A percentile compares a stretch with the other conserved stretches of the same genome.
These are phyloP conservation scores for Lichina pygmaea DNA, from an alignment of 495 filamentous ascomycete genomes.

Conservation along the genomic window DNA sequence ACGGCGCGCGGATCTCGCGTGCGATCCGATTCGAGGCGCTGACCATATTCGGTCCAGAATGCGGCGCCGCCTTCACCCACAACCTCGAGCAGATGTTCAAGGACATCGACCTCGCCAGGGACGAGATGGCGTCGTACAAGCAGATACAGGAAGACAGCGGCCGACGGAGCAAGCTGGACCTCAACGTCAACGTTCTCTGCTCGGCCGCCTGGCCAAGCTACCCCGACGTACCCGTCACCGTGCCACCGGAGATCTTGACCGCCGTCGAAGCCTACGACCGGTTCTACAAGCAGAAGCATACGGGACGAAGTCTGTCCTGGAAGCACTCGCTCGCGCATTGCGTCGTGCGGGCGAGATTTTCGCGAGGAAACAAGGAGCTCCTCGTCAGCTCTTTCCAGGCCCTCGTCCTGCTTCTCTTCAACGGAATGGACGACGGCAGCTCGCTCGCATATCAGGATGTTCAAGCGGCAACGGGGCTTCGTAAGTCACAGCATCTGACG, in stretches of 20 bases:
- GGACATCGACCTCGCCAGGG: constrained; percentile 70
- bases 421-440: constrained; percentile 28
- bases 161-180: constrained; percentile 32
- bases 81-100: constrained; percentile 99
- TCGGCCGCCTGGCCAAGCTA: constrained; percentile 81
- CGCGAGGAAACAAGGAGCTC: constrained; percentile 46
- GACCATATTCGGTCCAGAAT: constrained; percentile 22
- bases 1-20: constrained; percentile 4
- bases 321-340: constrained; percentile 78
- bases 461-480: constrained; percentile 33
- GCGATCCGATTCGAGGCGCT: too few relatives aligned
- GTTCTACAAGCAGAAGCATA: constrained; percentile 70
- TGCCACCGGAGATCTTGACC: constrained; percentile 42
- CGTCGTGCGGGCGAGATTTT: constrained; percentile 52
- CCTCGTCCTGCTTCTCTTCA: constrained; percentile 80
- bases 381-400: constrained; percentile 77
- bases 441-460: constrained; percentile 43
- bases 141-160: constrained; percentile 21
- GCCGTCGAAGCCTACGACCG: constrained; percentile 47
- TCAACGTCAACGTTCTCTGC: constrained; percentile 67
- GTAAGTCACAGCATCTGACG: constrained; percentile 16
- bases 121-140: constrained; percentile 62
- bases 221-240: constrained; percentile 44
- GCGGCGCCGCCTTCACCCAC: constrained; percentile 76
- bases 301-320: constrained; percentile 65